These are phyloP conservation scores for Coniochaeta ligniaria DNA, from an alignment of 2,329 filamentous ascomycete genomes.

Conservation along the genomic window DNA sequence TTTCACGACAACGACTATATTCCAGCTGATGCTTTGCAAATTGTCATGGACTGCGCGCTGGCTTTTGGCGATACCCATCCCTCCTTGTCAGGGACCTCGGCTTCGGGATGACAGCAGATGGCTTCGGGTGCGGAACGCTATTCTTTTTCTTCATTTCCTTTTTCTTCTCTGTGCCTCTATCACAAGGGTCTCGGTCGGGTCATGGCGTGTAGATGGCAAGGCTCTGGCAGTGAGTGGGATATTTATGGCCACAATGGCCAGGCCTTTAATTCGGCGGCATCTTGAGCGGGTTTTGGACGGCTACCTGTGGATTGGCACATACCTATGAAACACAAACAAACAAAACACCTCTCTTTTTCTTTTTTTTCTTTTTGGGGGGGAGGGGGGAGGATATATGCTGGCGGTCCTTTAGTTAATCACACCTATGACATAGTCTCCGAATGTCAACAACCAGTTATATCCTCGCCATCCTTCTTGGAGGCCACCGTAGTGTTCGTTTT, in stretches of 20 bases:
- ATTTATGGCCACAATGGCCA: not conserved
- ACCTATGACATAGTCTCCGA: conserved; percentile 9
- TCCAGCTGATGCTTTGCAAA: conserved; percentile 9
- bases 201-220: not conserved
- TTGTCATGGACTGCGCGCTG: conserved; percentile 3
- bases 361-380: no score
- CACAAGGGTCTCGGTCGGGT: not conserved
- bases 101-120: not conserved
- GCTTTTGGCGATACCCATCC: conserved; percentile 13
- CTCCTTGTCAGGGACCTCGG: conserved; percentile 6
- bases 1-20: conserved; percentile 10
- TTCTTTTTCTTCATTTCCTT: not conserved
- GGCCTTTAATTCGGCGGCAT: not conserved
- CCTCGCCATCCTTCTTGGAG: not conserved
- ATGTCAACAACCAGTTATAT: conserved; percentile 13
- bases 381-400: conserved; percentile 7
- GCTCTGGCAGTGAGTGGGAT: not conserved
- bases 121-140: not conserved
- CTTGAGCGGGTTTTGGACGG: not conserved
- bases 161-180: not conserved
- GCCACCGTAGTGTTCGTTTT: not conserved
- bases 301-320: not conserved
- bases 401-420: conserved; percentile 4
- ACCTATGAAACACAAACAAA: conserved; percentile 6
- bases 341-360: conserved; percentile 3